These are phyloP conservation scores for Glonium stellatum DNA, from an alignment of 495 filamentous ascomycete genomes.

Conservation along the genomic window DNA sequence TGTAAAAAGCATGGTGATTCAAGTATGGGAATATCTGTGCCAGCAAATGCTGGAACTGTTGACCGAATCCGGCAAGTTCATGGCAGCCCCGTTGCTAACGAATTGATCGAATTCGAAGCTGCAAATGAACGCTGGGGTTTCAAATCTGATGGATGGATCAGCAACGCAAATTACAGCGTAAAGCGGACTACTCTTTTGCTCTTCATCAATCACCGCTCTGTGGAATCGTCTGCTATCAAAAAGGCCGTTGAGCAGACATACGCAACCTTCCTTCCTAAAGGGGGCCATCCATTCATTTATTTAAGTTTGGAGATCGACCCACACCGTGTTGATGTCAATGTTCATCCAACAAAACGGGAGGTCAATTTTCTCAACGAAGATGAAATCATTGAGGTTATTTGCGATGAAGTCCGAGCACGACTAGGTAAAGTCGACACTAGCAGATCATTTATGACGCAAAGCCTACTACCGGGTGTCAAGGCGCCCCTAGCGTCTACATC, in stretches of 20 bases:
- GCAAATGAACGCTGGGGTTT: constrained; percentile 76
- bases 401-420: constrained; percentile 68
- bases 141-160: constrained; percentile 70
- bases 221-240: constrained; percentile 84
- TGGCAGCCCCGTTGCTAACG: constrained; percentile 78
- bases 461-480: constrained; percentile 65
- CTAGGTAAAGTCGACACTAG: constrained; percentile 89
- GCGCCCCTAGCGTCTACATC: constrained; percentile 26
- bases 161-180: constrained; percentile 92
- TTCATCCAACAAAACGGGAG: constrained; percentile 96
- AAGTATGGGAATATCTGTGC: constrained; percentile 70
- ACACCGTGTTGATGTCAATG: constrained; percentile 89
- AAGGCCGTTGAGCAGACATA: constrained; percentile 91
- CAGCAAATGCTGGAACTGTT: constrained; percentile 57
- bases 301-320: constrained; percentile 92
- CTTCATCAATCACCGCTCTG: constrained; percentile 97
- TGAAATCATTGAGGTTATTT: constrained; percentile 86
- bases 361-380: constrained; percentile 98
- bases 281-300: constrained; percentile 90
- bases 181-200: constrained; percentile 85
- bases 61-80: constrained; percentile 90
- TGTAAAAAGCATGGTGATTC: constrained; percentile 95
- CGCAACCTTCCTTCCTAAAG: constrained; percentile 83
- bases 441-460: constrained; percentile 90
- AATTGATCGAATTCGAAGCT: constrained; percentile 69